Base-by-base conservation (phyloP, 306 rosid genomes). In the Quercus berberidifolia region DNA sequence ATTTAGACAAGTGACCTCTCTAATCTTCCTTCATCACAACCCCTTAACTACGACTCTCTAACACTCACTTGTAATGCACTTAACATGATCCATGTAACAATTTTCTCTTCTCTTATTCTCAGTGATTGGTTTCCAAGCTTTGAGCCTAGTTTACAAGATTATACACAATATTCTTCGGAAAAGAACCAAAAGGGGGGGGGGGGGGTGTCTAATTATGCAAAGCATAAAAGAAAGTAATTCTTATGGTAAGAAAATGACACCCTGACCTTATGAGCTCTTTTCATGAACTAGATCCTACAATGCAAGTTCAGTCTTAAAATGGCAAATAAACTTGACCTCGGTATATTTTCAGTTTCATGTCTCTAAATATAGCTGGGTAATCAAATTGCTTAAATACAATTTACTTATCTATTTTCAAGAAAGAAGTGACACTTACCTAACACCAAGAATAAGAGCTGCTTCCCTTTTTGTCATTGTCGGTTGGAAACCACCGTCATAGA, bases 401-500 rank as follows among this genome's bases (percentile, higher is more conserved):
- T 30, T 65, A 1, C n/a, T 7, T 23, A 46, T 46, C 46, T 12
- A 52, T 30, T 54, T 67, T 41, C 57, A 43, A 57, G 4, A 14
- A 56, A 20, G 35, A 71, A 72, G 73, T 65, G 70, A 54, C 72
- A 46, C 68, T 77, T 85, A 92, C 97, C 93, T 90, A 65, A 92
- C 18, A n/a, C 97, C 95, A 54, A 92, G 86, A 76, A 90, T 90
- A 62, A 90, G 92, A 78, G 93, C 89, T 18, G 93, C 92, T 85
- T 92, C 93, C 78, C 94, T 86, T 75, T 70, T 87, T 4, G 91
- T 90, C 97, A 92, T 90, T 18, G 85, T 85, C 3, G 87, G 89
- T 81, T 89, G 85, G 79, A 90, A 92, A 76, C 97, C 95, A 41
- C 96, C 92, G 28, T 92, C 90, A 69, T 90, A 90, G 80, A 90